Percentiles rank a stretch among this genome's conserved stretches.
Evolutionary conservation across 306 rosid species (phyloP).

Genomic region (Vigna nakashimae): DNA sequence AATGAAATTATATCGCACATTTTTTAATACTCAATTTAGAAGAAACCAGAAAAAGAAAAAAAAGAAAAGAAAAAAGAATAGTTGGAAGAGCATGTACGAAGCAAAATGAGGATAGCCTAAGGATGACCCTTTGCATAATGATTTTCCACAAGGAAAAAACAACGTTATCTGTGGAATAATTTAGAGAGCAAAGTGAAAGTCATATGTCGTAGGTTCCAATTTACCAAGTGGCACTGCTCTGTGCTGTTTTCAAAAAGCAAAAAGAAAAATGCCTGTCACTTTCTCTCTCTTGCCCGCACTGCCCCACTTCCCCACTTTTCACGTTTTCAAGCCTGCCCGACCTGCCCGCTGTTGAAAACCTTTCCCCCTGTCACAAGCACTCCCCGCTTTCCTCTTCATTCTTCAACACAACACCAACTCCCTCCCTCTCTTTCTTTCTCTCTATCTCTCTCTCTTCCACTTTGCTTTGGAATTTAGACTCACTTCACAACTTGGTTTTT

Average conservation of each 20-base stretch:
- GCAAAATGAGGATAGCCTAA: not conserved
- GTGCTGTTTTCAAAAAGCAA: slow-evolving; percentile 39
- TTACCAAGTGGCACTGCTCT: slow-evolving; percentile 30
- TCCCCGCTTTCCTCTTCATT: slow-evolving; percentile 38
- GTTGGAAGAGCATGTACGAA: not conserved
- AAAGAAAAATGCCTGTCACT: slow-evolving; percentile 41
- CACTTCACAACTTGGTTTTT: not conserved
- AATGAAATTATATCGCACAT: no score
- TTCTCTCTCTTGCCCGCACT: slow-evolving; percentile 52
- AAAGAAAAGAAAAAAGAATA: no score
- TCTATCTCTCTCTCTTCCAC: not conserved
- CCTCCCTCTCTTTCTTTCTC: slow-evolving; percentile 46
- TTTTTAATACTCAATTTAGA: no score
- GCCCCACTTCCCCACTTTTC: slow-evolving; percentile 41
- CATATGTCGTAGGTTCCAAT: slow-evolving; percentile 37
- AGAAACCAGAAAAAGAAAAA: no score
- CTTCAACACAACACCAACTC: not conserved
- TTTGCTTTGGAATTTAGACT: slow-evolving; percentile 16
- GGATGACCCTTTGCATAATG: not conserved
- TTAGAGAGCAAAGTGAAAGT: slow-evolving; percentile 35
- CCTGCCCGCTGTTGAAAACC: slow-evolving; percentile 52
- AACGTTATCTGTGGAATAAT: slow-evolving; percentile 43
- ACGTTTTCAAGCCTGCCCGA: slow-evolving; percentile 48
- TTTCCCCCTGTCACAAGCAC: slow-evolving; percentile 50
- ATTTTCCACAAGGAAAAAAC: slow-evolving; percentile 42